phyloP scores from a whole-genome alignment of 495 filamentous ascomycete genomes.

The Chlorociboria aeruginascens region DNA sequence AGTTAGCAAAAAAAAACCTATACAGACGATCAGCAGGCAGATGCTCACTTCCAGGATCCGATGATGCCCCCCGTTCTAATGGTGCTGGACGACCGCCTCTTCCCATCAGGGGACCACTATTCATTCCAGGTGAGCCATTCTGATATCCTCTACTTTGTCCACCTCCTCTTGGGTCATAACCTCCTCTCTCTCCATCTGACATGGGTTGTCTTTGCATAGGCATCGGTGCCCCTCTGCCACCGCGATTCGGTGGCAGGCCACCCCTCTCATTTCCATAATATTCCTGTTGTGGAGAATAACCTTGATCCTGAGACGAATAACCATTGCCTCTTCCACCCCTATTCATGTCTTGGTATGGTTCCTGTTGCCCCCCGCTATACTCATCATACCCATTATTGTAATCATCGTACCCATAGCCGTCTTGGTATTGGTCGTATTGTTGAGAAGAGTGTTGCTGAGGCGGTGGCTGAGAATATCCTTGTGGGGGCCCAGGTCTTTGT shows the following conservation, averaged over 20 bases:
- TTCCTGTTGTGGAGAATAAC: conserved; percentile 36
- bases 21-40: background rate
- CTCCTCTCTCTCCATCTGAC: conserved; percentile 18
- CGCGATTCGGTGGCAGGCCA: conserved; percentile 7
- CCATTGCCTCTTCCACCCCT: conserved; percentile 37
- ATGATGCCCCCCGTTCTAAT: conserved; percentile 8
- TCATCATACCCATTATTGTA: conserved; percentile 27
- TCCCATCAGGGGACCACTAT: conserved; percentile 10
- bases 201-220: conserved; percentile 22
- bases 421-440: conserved; percentile 38
- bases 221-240: conserved; percentile 24
- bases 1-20: conserved; percentile 1
- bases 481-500: conserved; percentile 28
- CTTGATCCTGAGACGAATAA: conserved; percentile 34
- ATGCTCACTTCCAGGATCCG: conserved; percentile 18
- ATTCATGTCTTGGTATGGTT: conserved; percentile 27
- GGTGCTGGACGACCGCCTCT: conserved; percentile 17
- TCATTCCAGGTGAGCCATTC: conserved; percentile 1
- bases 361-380: conserved; percentile 8
- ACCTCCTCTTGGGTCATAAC: conserved; percentile 22
- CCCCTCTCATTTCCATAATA: conserved; percentile 32
- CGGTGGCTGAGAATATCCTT: conserved; percentile 13
- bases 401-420: conserved; percentile 41
- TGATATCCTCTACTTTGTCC: conserved; percentile 32
- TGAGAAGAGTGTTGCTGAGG: conserved; percentile 22